phyloP scores from a whole-genome alignment of 352 stramenopile species.

The Pythium diclinum region DNA sequence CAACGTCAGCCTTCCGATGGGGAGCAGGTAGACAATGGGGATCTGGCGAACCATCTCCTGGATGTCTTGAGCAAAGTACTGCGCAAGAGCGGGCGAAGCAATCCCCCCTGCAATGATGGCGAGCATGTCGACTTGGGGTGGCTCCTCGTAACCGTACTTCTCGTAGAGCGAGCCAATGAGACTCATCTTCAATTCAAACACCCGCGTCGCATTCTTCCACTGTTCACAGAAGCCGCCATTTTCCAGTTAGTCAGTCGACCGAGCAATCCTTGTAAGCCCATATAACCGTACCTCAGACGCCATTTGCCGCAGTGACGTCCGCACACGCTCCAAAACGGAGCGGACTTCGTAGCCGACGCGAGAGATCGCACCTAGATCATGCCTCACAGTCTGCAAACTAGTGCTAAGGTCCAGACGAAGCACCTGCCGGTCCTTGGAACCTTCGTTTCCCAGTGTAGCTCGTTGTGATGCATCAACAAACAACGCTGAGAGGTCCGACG shows the following conservation, averaged over 20 bases:
- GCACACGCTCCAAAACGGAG: conserved; percentile 33
- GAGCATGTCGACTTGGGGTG: conserved; percentile 76
- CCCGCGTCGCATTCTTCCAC: conserved; percentile 75
- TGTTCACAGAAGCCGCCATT: not conserved
- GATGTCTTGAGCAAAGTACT: conserved; percentile 83
- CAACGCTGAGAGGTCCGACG: conserved; percentile 17
- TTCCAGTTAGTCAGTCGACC: not conserved
- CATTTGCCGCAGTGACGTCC: conserved; percentile 45
- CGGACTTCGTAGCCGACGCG: conserved; percentile 20
- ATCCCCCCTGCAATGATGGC: conserved; percentile 54
- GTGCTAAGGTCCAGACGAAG: conserved; percentile 14
- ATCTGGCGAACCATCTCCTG: conserved; percentile 57
- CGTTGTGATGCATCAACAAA: conserved; percentile 12
- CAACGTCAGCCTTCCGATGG: not conserved
- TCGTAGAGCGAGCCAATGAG: conserved; percentile 73
- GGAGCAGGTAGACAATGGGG: not conserved
- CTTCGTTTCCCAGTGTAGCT: not conserved
- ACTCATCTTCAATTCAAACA: conserved; percentile 79
- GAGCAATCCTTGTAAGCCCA: not conserved
- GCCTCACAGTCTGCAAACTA: conserved; percentile 11
- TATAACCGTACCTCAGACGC: conserved; percentile 31
- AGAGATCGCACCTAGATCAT: conserved; percentile 10
- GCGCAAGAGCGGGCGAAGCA: conserved; percentile 53
- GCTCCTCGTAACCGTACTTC: conserved; percentile 64
- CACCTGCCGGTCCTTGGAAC: not conserved